A percentile compares a stretch with the other conserved stretches of the same genome.
Conservation (phyloP, 2,329 filamentous ascomycete species). For the Colletotrichum euphorbiae region DNA sequence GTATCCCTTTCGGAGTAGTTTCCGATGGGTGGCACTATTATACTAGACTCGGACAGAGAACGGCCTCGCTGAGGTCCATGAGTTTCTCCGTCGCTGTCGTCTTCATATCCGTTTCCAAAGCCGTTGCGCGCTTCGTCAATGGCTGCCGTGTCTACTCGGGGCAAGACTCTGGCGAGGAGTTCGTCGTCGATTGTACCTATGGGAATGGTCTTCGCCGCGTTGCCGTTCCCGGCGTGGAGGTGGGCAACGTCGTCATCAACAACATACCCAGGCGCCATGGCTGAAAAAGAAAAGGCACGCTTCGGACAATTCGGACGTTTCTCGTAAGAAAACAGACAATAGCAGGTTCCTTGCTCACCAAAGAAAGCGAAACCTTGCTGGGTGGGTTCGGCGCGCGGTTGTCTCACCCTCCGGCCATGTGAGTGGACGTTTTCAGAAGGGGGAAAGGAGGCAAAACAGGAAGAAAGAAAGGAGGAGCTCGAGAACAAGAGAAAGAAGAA, state of each 20-base stretch:
- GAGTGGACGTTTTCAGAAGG: not conserved
- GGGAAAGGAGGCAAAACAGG: not conserved
- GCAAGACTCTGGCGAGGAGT: slow-evolving; percentile 23
- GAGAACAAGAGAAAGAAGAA: not conserved
- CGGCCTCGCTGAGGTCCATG: slow-evolving; percentile 7
- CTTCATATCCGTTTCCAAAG: slow-evolving; percentile 8
- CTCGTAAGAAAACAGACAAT: not conserved
- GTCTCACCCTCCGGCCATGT: slow-evolving; percentile 24
- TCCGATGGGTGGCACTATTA: not conserved
- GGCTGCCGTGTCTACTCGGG: slow-evolving; percentile 23
- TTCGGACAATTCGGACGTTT: not conserved
- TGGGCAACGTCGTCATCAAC: slow-evolving; percentile 24
- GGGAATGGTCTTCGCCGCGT: slow-evolving; percentile 16
- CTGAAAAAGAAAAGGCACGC: slow-evolving; percentile 4
- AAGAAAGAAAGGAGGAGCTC: not conserved
- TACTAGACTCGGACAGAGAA: slow-evolving; percentile 21
- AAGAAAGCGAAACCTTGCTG: slow-evolving; percentile 12
- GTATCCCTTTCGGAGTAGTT: slow-evolving; percentile 15
- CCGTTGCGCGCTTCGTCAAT: slow-evolving; percentile 12
- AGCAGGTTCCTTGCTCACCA: not conserved
- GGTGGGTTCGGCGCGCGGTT: not conserved
- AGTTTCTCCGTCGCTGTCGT: slow-evolving; percentile 15
- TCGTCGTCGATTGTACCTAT: slow-evolving; percentile 31
- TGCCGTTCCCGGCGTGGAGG: slow-evolving; percentile 21
- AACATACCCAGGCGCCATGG: slow-evolving; percentile 28